Evolutionary conservation across 2,329 filamentous ascomycete genomes (phyloP).

Genomic region (Stemphylium beticola): DNA sequence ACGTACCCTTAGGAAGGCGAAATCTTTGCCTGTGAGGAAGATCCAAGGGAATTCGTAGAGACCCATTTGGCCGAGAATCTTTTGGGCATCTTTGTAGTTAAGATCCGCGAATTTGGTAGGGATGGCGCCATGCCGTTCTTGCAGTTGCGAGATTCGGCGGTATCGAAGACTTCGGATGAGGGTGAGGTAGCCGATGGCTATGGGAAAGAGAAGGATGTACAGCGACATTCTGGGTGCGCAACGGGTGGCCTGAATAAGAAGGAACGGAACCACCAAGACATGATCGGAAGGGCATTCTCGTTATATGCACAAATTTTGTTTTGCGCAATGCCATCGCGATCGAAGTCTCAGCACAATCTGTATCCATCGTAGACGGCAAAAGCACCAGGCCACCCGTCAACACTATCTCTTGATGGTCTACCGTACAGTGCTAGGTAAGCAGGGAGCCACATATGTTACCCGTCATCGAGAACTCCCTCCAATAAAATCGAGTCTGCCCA

Average conservation of each 20-base stretch:
- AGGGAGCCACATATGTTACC: not conserved
- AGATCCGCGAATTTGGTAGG: constrained; percentile 2
- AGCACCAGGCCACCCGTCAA: not conserved
- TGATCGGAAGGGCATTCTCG: not conserved
- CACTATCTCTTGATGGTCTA: not conserved
- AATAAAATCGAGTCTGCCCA: not conserved
- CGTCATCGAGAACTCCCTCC: not conserved
- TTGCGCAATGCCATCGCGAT: not conserved
- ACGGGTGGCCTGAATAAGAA: not conserved
- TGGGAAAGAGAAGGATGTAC: not conserved
- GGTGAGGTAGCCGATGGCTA: constrained; percentile 5
- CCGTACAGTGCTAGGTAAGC: not conserved
- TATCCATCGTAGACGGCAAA: not conserved
- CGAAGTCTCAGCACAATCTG: no score
- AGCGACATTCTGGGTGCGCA: not conserved
- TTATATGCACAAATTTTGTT: not conserved
- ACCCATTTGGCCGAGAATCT: constrained; percentile 1
- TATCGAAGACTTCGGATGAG: constrained; percentile 10
- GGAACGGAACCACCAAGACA: not conserved
- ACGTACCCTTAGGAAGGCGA: constrained; percentile 11
- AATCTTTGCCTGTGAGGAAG: constrained; percentile 16
- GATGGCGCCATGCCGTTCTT: constrained; percentile 7
- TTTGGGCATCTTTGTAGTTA: constrained; percentile 12
- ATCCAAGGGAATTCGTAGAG: constrained; percentile 14
- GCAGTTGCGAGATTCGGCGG: constrained; percentile 6